Evolutionary conservation across 1,139 yeast genomes (phyloP).

Genomic region (Magnusiomyces sp.): DNA sequence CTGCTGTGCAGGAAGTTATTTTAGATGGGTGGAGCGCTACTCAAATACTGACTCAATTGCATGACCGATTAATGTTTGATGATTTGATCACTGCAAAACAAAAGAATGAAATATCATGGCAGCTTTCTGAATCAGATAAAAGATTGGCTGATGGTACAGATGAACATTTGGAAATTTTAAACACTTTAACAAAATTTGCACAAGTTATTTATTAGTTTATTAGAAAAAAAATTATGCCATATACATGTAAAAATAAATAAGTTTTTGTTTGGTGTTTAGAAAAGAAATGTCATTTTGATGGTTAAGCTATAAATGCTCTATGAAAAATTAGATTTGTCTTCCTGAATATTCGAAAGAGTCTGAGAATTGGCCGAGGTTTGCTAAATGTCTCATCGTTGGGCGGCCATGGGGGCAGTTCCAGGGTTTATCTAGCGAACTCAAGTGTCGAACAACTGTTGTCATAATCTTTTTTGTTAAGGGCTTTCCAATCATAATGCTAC

Average conservation of each 20-base stretch:
- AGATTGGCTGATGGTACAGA: slow-evolving; percentile 79
- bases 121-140: slow-evolving; percentile 68
- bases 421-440: slow-evolving; percentile 75
- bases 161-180: slow-evolving; percentile 77
- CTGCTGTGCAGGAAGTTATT: slow-evolving; percentile 46
- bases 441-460: slow-evolving; percentile 56
- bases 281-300: no score
- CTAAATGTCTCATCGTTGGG: slow-evolving; percentile 88
- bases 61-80: slow-evolving; percentile 58
- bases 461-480: slow-evolving; percentile 50
- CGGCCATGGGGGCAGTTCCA: slow-evolving; percentile 99
- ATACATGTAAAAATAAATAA: slow-evolving; percentile 6
- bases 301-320: no score
- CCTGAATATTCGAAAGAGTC: slow-evolving; percentile 9
- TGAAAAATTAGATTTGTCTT: no score
- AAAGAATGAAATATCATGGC: slow-evolving; percentile 56
- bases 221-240: neutral
- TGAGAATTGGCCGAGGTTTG: slow-evolving; percentile 35
- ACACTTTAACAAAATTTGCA: slow-evolving; percentile 50
- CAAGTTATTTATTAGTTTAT: slow-evolving; percentile 4
- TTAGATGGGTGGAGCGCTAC: slow-evolving; percentile 84
- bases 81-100: slow-evolving; percentile 45
- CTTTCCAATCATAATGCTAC: slow-evolving; percentile 89
- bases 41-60: slow-evolving; percentile 70
- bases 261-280: no score